These are phyloP conservation scores for Babesia bigemina DNA, from an alignment of 169 alveolate species.

Conservation along the genomic window DNA sequence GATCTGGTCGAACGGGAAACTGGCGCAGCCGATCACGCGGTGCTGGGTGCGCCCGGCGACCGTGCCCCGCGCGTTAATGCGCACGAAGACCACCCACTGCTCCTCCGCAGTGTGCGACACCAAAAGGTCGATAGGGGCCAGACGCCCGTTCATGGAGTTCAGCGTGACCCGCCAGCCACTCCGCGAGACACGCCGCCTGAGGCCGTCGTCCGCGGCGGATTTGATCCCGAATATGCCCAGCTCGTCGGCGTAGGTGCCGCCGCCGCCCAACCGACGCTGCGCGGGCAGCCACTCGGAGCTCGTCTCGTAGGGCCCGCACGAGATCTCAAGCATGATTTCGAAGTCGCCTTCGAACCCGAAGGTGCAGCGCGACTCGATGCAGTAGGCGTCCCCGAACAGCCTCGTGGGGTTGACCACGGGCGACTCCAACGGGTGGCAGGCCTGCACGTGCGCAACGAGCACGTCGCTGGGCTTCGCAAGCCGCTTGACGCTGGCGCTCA, in stretches of 20 bases:
- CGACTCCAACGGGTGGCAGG: conserved; percentile 85
- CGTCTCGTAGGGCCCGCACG: conserved; percentile 84
- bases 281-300: conserved; percentile 78
- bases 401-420: conserved; percentile 81
- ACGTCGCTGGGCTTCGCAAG: conserved; percentile 80
- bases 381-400: conserved; percentile 84
- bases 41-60: conserved; percentile 10
- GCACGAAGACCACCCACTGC: conserved; percentile 84
- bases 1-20: conserved; percentile 43
- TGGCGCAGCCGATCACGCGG: conserved; percentile 40
- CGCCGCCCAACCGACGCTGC: conserved; percentile 19
- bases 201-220: neutral
- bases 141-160: conserved; percentile 69
- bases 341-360: conserved; percentile 45
- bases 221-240: conserved; percentile 7
- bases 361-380: conserved; percentile 76
- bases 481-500: conserved; percentile 86
- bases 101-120: conserved; percentile 75
- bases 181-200: neutral
- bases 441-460: conserved; percentile 83
- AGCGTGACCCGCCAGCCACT: conserved; percentile 40
- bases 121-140: conserved; percentile 72
- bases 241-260: conserved; percentile 15
- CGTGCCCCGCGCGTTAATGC: conserved; percentile 67
- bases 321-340: conserved; percentile 77